Base-by-base conservation (phyloP, 2,329 filamentous ascomycete species). In the Raffaelea albimanens region DNA sequence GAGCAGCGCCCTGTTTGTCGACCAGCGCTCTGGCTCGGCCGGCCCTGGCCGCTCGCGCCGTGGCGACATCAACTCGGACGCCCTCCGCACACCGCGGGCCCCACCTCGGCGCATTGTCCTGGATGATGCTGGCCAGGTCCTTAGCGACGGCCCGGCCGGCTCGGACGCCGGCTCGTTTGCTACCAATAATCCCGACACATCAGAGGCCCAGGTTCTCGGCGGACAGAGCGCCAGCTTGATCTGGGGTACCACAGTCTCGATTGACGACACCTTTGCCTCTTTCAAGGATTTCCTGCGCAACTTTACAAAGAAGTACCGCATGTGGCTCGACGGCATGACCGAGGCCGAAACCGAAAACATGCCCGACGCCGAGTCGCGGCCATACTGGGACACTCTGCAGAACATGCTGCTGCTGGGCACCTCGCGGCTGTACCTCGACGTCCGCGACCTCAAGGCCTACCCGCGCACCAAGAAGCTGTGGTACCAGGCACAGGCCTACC, bases 201-300 rank as follows among this genome's bases (percentile, higher is more conserved):
- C 91, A 2, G 93, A 98, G 63, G 93, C 93, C 1, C 86, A 96
- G 60, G 79, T 76, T 1, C 78, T 96, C 38, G 91, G 89, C 36
- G 93, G 90, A 2, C 80, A 80, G 50, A 87, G 86, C 36, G 83
- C 84, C 48, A 82, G 85, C 56, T 80, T 94, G 49, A 91, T 98
- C 54, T 98, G 93, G 93, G 93, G 93, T 63, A 98, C 93, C 40
- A 97, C 95, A 36, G 87, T 98, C 44, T 95, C 91, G 5, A 85
- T 98, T 46, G 81, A 87, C 51, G 90, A 97, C 62, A 89, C 88
- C 0, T 86, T 94, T 64, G 79, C 82, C 45, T 75, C 83, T 0
- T 95, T 96, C 72, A 91, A 93, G 60, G 89, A 93, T 54, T 98
- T 98, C 59, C 71, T 98, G 23, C 80, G 82, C 61, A 94, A 95